Evolutionary conservation across 108 stramenopile species (phyloP).

Genomic region (Fragilaria crotonensis): DNA sequence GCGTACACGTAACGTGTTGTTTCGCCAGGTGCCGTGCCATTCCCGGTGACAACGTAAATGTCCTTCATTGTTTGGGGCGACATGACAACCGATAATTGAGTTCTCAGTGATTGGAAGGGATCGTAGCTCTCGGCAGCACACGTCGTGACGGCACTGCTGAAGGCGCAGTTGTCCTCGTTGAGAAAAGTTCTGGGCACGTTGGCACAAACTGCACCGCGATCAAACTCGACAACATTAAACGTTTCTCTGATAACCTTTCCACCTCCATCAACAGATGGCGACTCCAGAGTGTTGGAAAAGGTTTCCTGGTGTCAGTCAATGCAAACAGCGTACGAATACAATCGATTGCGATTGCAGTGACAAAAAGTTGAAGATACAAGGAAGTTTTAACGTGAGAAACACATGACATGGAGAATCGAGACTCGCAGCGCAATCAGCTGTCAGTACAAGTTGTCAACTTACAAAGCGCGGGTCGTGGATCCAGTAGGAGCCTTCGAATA

Average conservation of each 20-base stretch:
- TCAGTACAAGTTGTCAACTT: too few relatives aligned
- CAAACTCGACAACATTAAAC: not conserved
- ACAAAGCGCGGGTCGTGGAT: constrained; percentile 23
- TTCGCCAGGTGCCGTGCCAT: not conserved
- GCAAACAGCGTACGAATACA: not conserved
- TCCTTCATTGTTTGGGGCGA: not conserved
- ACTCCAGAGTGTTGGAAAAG: constrained; percentile 31
- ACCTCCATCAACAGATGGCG: constrained; percentile 46
- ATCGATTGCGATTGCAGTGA: not conserved
- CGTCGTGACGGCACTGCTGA: not conserved
- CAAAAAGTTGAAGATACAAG: not conserved
- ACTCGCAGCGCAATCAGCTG: too few relatives aligned
- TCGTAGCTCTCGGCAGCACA: not conserved
- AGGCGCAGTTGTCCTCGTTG: constrained; percentile 39
- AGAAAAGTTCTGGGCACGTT: constrained; percentile 32
- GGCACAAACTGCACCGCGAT: constrained; percentile 19
- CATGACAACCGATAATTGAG: not conserved
- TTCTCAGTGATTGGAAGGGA: not conserved
- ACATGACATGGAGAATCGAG: too few relatives aligned
- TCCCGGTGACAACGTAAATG: constrained; percentile 3
- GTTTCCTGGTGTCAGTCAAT: not conserved
- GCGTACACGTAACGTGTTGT: constrained; percentile 20
- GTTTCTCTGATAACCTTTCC: constrained; percentile 16
- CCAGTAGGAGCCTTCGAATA: constrained; percentile 8
- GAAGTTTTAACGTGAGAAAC: too few relatives aligned